These are phyloP conservation scores for Solanum gandarillasii DNA, from an alignment of 257 asterid genomes.

Conservation along the genomic window DNA sequence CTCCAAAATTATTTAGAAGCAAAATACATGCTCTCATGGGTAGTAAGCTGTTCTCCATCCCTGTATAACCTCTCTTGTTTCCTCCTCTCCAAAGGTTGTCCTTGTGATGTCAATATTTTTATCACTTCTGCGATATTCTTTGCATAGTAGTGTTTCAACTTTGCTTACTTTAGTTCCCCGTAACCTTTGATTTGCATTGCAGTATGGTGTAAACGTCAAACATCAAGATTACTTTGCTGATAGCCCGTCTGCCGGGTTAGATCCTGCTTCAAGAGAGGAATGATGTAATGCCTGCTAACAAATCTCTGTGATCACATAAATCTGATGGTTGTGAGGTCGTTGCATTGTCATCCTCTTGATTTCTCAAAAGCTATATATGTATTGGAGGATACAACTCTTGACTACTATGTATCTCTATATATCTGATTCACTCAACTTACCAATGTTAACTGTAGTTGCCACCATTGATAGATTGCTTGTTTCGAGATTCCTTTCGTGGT, in stretches of 20 bases:
- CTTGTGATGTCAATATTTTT: not conserved
- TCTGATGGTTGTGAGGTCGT: not conserved
- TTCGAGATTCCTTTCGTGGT: not conserved
- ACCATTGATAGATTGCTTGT: not conserved
- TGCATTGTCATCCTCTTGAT: not conserved
- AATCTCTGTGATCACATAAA: not conserved
- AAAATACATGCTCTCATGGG: not conserved
- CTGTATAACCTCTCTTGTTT: not conserved
- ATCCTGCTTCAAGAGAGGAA: slow-evolving; percentile 61
- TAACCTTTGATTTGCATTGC: slow-evolving; percentile 16
- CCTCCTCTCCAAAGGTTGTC: not conserved
- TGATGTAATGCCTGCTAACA: slow-evolving; percentile 9
- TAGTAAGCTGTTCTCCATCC: not conserved
- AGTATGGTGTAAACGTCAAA: slow-evolving; percentile 90
- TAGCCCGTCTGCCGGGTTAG: slow-evolving; percentile 84
- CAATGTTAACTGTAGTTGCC: not conserved
- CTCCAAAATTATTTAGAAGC: not conserved
- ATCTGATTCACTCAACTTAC: not conserved
- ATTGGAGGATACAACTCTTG: not conserved
- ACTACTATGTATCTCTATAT: not conserved
- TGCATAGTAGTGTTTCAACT: not conserved
- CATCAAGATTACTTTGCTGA: slow-evolving; percentile 95
- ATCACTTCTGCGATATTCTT: not conserved
- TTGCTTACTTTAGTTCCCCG: not conserved
- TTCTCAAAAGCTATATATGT: not conserved